phyloP scores from a whole-genome alignment of 2,329 filamentous ascomycete genomes.

The Alternaria brassicae region DNA sequence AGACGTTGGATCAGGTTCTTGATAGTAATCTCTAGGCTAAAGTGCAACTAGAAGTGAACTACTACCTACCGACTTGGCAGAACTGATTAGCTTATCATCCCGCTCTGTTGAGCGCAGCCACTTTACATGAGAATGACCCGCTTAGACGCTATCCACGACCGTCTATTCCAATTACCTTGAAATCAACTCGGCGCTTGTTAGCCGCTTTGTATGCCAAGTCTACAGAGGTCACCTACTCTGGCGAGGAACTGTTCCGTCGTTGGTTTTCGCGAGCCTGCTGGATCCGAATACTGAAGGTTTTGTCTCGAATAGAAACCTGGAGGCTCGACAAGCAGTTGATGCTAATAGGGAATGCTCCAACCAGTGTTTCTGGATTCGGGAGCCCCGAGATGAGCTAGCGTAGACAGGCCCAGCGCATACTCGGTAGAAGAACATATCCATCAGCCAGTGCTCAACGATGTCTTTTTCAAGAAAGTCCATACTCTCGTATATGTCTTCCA shows the following conservation, averaged over 20 bases:
- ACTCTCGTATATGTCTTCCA: neutral
- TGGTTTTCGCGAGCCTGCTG: neutral
- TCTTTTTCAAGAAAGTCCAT: neutral
- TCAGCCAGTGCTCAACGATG: neutral
- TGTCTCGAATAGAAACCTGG: too few relatives aligned
- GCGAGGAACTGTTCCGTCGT: too few relatives aligned
- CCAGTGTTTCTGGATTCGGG: neutral
- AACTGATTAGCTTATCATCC: neutral
- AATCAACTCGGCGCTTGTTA: neutral
- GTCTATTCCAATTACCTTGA: neutral
- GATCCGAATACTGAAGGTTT: neutral
- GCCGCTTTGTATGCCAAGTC: neutral
- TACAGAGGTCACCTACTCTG: neutral
- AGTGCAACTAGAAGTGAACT: neutral
- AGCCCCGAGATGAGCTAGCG: neutral
- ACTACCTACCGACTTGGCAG: too few relatives aligned
- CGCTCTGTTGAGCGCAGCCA: neutral
- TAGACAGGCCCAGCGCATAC: neutral
- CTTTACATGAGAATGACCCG: neutral
- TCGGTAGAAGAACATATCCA: neutral
- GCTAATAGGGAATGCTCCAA: neutral
- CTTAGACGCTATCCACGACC: rapidly evolving
- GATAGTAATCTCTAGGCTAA: neutral
- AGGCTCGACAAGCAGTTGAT: neutral
- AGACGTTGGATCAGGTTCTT: neutral